Evolutionary conservation across 2,329 filamentous ascomycete species (phyloP).

Genomic region (Phaeosphaeriaceae sp.): DNA sequence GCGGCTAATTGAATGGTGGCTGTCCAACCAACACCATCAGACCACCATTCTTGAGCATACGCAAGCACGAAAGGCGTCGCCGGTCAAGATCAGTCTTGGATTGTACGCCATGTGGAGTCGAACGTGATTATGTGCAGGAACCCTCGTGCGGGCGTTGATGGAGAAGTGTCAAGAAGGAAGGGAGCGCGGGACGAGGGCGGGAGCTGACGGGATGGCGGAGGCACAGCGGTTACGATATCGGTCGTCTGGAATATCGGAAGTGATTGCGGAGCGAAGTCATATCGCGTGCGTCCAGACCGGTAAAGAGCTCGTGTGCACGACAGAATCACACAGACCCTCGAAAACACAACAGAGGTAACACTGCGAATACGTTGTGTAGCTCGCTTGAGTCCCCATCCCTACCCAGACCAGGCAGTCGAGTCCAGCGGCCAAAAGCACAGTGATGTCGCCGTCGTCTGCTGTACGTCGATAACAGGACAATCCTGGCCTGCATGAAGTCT

Average conservation of each 20-base stretch:
- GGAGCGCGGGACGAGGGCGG: constrained; percentile 16
- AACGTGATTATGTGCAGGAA: constrained; percentile 36
- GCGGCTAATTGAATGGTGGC: constrained; percentile 42
- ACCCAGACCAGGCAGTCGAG: not conserved
- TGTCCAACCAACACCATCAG: constrained; percentile 34
- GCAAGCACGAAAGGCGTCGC: constrained; percentile 16
- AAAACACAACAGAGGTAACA: not conserved
- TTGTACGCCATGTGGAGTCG: constrained; percentile 25
- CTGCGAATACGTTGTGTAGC: not conserved
- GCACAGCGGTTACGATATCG: constrained; percentile 34
- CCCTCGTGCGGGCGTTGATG: constrained; percentile 12
- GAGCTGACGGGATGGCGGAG: constrained; percentile 20
- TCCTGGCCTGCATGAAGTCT: not conserved
- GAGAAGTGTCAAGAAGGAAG: constrained; percentile 23
- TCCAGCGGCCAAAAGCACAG: not conserved
- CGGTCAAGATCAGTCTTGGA: constrained; percentile 11
- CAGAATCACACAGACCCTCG: not conserved
- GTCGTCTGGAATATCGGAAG: constrained; percentile 3
- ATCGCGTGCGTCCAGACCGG: not conserved
- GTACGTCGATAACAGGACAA: not conserved
- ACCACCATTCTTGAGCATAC: constrained; percentile 13
- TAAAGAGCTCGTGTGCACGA: not conserved
- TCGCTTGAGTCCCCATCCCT: not conserved
- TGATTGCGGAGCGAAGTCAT: not conserved
- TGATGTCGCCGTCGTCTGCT: not conserved